A percentile compares a stretch with the other conserved stretches of the same genome.
phyloP scores from a whole-genome alignment of 176 grass and related monocot genomes.

The Triticum aestivum region DNA sequence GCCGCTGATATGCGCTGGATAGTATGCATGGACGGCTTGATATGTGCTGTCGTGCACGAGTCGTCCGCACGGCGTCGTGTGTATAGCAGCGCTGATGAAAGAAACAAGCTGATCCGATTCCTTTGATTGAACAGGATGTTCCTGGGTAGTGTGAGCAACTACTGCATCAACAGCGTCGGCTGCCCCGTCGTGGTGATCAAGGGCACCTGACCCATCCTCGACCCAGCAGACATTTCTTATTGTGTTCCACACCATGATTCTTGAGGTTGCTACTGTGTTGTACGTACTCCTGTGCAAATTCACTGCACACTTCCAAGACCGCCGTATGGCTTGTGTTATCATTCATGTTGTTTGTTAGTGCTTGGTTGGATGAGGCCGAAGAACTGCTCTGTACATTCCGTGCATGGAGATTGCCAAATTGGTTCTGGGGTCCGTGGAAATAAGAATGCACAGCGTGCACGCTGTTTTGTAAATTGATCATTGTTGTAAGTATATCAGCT shows the following conservation, averaged over 20 bases:
- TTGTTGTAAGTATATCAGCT: constrained; percentile 11
- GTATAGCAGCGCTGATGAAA: too few species aligned
- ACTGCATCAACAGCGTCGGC: constrained; percentile 68
- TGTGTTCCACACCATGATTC: constrained; percentile 1
- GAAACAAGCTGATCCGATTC: background rate
- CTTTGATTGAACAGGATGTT: constrained; percentile 58
- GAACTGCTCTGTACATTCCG: background rate
- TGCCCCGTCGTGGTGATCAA: constrained; percentile 74
- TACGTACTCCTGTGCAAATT: background rate
- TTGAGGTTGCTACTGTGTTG: background rate
- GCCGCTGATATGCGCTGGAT: too few species aligned
- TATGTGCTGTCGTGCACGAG: too few species aligned
- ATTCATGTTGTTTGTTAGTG: too few species aligned
- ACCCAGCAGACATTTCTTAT: constrained; percentile 22
- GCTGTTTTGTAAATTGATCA: constrained; percentile 25
- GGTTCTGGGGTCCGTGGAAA: constrained; percentile 17
- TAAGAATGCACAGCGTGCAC: constrained; percentile 9
- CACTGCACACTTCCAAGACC: background rate
- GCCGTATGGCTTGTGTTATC: background rate
- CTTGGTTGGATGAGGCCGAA: background rate
- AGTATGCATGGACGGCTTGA: too few species aligned
- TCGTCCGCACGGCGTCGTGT: too few species aligned
- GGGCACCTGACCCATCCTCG: constrained; percentile 36
- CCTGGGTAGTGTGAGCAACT: constrained; percentile 83
- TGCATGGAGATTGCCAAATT: background rate